A percentile compares a stretch with the other conserved stretches of the same genome.
These are phyloP conservation scores for Annulohypoxylon moriforme DNA, from an alignment of 495 filamentous ascomycete species.

Conservation along the genomic window DNA sequence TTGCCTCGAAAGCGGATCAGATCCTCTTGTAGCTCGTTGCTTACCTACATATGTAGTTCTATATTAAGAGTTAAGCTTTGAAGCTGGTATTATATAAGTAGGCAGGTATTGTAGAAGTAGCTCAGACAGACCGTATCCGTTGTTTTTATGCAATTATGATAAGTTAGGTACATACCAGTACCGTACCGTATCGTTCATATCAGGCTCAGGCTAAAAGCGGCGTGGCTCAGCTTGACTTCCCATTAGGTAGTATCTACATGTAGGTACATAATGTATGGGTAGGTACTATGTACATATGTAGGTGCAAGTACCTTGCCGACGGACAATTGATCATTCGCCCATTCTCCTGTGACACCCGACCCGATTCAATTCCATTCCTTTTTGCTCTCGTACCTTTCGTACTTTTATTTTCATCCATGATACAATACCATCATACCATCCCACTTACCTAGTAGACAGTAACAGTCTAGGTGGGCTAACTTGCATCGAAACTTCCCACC, in stretches of 20 bases:
- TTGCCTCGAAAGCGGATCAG: no score
- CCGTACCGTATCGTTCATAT: background rate
- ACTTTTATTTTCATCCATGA: background rate
- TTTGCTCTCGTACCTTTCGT: no score
- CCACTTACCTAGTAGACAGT: background rate
- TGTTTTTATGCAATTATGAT: no score
- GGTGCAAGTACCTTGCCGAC: conserved; percentile 17
- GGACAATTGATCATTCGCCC: conserved; percentile 35
- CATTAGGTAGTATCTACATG: no score
- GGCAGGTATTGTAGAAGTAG: no score
- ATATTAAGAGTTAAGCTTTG: no score
- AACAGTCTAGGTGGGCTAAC: background rate
- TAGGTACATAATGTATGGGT: background rate
- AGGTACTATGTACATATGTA: background rate
- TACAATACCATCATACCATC: conserved; percentile 17
- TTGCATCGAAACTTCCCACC: conserved; percentile 10
- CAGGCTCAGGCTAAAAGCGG: no score
- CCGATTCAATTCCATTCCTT: conserved; percentile 9
- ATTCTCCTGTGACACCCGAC: conserved; percentile 21
- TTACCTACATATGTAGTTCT: no score
- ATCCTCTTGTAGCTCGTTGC: no score
- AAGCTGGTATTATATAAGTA: no score
- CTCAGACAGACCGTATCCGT: no score
- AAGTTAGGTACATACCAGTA: conserved; percentile 5
- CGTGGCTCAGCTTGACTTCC: no score